These are phyloP conservation scores for Fragaria iinumae DNA, from an alignment of 306 rosid genomes.

Conservation along the genomic window DNA sequence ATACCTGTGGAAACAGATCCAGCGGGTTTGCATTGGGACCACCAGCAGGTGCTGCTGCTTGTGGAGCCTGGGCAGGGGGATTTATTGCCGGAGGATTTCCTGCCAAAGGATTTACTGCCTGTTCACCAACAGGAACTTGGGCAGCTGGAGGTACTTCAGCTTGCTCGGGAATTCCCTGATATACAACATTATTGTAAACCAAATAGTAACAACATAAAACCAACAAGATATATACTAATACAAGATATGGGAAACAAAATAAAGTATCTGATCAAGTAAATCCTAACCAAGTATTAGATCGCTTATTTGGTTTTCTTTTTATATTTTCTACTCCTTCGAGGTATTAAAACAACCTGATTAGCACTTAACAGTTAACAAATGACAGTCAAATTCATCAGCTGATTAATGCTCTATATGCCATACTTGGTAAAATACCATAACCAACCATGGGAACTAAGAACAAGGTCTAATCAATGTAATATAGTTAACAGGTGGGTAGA, in stretches of 20 bases:
- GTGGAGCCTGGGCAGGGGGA: conserved; percentile 28
- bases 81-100: conserved; percentile 14
- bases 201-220: neutral
- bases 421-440: neutral
- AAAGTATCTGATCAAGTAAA: neutral
- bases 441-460: neutral
- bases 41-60: conserved; percentile 20
- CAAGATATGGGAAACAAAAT: neutral
- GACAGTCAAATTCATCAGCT: neutral
- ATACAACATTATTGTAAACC: neutral
- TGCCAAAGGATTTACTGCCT: conserved; percentile 13
- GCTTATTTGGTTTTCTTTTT: neutral
- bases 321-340: neutral
- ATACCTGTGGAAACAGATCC: conserved; percentile 48
- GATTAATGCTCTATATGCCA: neutral
- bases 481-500: too few species aligned
- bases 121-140: conserved; percentile 28
- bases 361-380: neutral
- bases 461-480: too few species aligned
- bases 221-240: neutral
- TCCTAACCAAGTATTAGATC: neutral
- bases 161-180: conserved; percentile 46
- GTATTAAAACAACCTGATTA: neutral
- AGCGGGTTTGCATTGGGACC: conserved; percentile 46
- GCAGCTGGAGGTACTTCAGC: conserved; percentile 38